Conservation (phyloP, 1,284 basidiomycete genomes). For the Ganoderma multipileum region DNA sequence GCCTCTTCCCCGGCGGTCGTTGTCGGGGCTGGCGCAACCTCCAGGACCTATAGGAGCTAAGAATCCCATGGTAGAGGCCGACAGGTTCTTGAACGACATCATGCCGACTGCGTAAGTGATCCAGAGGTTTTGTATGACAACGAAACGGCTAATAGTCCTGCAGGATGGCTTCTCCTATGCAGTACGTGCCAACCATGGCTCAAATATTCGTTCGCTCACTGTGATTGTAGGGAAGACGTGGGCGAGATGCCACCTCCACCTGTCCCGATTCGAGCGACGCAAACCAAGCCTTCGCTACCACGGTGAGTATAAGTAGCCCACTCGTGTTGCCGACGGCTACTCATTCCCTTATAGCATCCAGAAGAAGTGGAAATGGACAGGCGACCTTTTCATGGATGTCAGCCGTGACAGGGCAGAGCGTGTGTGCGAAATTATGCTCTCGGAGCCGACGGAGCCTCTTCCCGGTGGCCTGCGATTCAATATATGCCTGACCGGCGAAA, state of each 20-base stretch:
- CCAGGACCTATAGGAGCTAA: not conserved
- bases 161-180: conserved; percentile 46
- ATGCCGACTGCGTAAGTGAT: conserved; percentile 50
- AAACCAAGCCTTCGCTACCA: conserved; percentile 13
- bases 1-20: conserved; percentile 26
- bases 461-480: conserved; percentile 56
- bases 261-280: conserved; percentile 2
- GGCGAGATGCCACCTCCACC: conserved; percentile 18
- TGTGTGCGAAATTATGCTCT: conserved; percentile 56
- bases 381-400: conserved; percentile 42
- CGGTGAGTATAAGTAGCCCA: conserved; percentile 12
- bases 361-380: conserved; percentile 47
- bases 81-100: conserved; percentile 44
- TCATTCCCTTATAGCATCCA: conserved; percentile 21
- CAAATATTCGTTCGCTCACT: not conserved
- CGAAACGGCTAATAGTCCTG: not conserved
- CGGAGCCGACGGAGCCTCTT: conserved; percentile 49
- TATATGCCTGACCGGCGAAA: conserved; percentile 47
- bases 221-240: conserved; percentile 18
- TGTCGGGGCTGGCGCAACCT: conserved; percentile 6
- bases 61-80: conserved; percentile 35
- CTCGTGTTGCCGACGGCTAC: not conserved
- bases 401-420: conserved; percentile 43
- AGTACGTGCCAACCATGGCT: conserved; percentile 19
- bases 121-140: no score